Evolutionary conservation across 352 stramenopile genomes (phyloP), one percentile per base, ranked within the genome.

Genomic region (Halophytophthora polymorphica): DNA sequence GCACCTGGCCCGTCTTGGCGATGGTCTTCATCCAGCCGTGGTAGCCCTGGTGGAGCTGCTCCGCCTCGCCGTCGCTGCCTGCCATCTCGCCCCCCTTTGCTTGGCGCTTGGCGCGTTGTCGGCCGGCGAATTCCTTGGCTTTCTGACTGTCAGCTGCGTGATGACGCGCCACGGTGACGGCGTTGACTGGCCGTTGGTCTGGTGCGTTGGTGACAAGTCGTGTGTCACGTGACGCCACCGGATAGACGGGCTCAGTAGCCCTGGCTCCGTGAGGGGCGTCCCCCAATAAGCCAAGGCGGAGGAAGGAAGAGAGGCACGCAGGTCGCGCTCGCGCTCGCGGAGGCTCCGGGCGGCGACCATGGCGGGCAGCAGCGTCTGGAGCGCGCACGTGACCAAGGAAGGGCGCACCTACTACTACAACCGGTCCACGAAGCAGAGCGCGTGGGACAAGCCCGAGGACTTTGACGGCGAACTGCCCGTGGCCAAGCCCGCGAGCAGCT

Each of bases 11-110:
- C 17, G 71, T 93, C 66, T 90, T 88, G 18, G 81, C 52, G 55
- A 93, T 90, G n/a, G 67, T 75, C 73, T 91, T 91, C 80, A 91
- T 90, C 83, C 83, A 93, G 45, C 83, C 83, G 53, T 93, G 81
- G 66, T 93, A 93, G 50, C 83, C 83, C 14, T 64, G 69, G 66
- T 93, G 83, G 34, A 93, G 73, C 73, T 89, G 88, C 54, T 71
- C 64, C 41, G 69, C 50, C 34, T 50, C 61, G 29, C 73, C 78
- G 35, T 91, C 76, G 50, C 78, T 74, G 52, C 71, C 75, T 42
- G 61, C 59, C 71, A 86, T 89, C 11, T 48, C 56, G 13, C 11
- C 36, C 15, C 33, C 38, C 36, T 50, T 50, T 45, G 29, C 46
- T 65, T 17, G 25, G 25, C 25, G 25, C 25, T 31, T 8, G 25